Percentiles rank a stretch among this genome's conserved stretches.
These are phyloP conservation scores for Crithidia acanthocephali DNA, from an alignment of 208 protist species.

Conservation along the genomic window DNA sequence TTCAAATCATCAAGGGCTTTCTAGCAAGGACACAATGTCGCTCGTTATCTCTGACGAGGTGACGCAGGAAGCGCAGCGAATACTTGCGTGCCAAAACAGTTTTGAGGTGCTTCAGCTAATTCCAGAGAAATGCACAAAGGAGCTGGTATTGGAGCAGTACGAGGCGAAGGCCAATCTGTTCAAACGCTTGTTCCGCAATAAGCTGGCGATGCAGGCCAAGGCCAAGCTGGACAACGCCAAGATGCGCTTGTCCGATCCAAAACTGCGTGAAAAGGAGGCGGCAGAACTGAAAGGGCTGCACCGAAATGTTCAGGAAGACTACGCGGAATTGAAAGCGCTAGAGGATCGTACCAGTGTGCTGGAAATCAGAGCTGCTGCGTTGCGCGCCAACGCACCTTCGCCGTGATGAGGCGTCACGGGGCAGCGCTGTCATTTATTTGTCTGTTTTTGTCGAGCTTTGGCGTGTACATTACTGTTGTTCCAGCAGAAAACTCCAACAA, in stretches of 20 bases:
- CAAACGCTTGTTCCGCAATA: constrained; percentile 75
- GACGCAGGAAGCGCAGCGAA: constrained; percentile 66
- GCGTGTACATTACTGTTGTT: constrained; percentile 7
- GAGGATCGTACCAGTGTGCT: constrained; percentile 71
- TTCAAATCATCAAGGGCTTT: neutral
- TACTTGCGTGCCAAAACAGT: constrained; percentile 68
- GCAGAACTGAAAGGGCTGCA: constrained; percentile 39
- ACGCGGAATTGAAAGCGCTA: constrained; percentile 53
- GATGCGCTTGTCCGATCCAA: constrained; percentile 72
- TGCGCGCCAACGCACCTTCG: neutral
- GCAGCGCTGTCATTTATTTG: too few species aligned
- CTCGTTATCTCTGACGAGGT: constrained; percentile 69
- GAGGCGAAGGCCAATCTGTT: constrained; percentile 70
- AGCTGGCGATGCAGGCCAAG: constrained; percentile 78
- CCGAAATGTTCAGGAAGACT: constrained; percentile 35
- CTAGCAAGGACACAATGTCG: constrained; percentile 43
- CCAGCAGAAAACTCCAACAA: too few species aligned
- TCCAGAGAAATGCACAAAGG: constrained; percentile 47
- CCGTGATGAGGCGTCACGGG: too few species aligned
- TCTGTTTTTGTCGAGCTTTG: too few species aligned
- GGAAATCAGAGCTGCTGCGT: constrained; percentile 59
- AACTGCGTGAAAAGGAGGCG: constrained; percentile 60
- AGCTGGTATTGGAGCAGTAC: constrained; percentile 58
- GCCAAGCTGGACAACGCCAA: constrained; percentile 79
- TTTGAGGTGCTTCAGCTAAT: constrained; percentile 81